A percentile compares a stretch with the other conserved stretches of the same genome.
phyloP scores from a whole-genome alignment of 2,329 filamentous ascomycete species.

The Cladorrhinum sp. region DNA sequence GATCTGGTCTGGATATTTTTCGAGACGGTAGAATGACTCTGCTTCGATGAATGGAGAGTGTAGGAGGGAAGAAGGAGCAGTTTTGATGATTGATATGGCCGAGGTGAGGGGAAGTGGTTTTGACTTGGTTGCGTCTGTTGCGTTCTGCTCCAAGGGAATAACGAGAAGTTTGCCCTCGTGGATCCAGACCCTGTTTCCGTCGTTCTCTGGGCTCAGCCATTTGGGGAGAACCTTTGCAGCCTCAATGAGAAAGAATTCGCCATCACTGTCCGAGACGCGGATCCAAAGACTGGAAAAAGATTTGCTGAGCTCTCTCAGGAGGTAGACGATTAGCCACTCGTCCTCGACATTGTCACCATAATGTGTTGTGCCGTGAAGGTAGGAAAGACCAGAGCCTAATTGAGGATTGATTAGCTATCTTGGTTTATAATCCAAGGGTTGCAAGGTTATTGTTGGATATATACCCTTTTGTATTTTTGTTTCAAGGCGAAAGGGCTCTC shows the following conservation, averaged over 20 bases:
- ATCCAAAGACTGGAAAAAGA: conserved; percentile 75
- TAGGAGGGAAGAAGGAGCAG: conserved; percentile 57
- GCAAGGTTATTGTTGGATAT: conserved; percentile 21
- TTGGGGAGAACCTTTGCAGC: conserved; percentile 82
- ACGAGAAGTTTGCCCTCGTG: conserved; percentile 72
- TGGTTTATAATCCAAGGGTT: not conserved
- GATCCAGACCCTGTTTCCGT: conserved; percentile 87
- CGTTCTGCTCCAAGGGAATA: conserved; percentile 53
- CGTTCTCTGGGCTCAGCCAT: conserved; percentile 90
- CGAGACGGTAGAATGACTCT: conserved; percentile 86
- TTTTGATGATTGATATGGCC: conserved; percentile 60
- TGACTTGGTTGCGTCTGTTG: conserved; percentile 33
- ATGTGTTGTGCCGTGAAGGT: conserved; percentile 74
- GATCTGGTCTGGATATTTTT: conserved; percentile 79
- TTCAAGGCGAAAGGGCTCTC: conserved; percentile 73
- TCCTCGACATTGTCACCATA: conserved; percentile 95
- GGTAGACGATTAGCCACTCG: conserved; percentile 93
- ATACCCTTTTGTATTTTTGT: conserved; percentile 58
- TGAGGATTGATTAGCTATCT: conserved; percentile 10
- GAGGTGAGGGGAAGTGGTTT: conserved; percentile 58
- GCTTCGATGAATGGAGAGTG: conserved; percentile 74
- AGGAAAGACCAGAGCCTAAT: conserved; percentile 45
- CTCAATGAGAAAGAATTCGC: conserved; percentile 93
- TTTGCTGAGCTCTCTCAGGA: conserved; percentile 77
- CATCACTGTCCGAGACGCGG: conserved; percentile 80